Percentiles rank a stretch among this genome's conserved stretches.
Conservation (phyloP, 2,329 filamentous ascomycete genomes). For the Madurella fahalii region DNA sequence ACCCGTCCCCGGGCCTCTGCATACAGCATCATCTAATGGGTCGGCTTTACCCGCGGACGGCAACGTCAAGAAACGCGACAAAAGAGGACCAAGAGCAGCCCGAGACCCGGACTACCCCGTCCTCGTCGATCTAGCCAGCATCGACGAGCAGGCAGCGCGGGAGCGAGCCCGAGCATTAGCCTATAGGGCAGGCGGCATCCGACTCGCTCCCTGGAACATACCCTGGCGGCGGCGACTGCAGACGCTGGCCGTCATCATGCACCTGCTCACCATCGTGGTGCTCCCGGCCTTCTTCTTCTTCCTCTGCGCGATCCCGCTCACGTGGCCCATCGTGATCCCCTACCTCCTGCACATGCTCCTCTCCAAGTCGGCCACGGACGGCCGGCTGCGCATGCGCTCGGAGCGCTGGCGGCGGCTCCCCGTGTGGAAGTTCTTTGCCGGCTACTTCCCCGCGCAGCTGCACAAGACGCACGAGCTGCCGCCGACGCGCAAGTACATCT, state of each 20-base stretch:
- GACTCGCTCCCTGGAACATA: conserved; percentile 77
- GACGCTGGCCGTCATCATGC: conserved; percentile 72
- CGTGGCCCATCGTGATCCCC: conserved; percentile 72
- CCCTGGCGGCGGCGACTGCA: conserved; percentile 68
- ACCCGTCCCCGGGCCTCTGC: no score
- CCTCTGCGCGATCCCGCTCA: conserved; percentile 83
- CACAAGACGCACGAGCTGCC: conserved; percentile 80
- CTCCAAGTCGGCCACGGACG: conserved; percentile 72
- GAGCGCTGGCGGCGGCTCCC: conserved; percentile 68
- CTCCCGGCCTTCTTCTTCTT: conserved; percentile 82
- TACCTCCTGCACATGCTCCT: conserved; percentile 83
- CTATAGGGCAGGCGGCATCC: conserved; percentile 51
- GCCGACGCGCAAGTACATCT: conserved; percentile 85
- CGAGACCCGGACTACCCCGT: conserved; percentile 18
- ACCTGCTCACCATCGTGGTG: conserved; percentile 67
- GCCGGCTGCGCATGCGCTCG: conserved; percentile 69
- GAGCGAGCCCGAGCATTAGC: conserved; percentile 18
- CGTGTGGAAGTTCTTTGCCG: conserved; percentile 85
- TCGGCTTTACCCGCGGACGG: not conserved
- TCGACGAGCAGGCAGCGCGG: conserved; percentile 13
- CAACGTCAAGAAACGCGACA: not conserved
- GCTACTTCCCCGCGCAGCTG: conserved; percentile 84
- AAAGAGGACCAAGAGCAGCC: not conserved
- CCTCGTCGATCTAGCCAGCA: conserved; percentile 15
- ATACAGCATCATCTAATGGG: not conserved